A percentile compares a stretch with the other conserved stretches of the same genome.
These are phyloP conservation scores for Saccharomyces hybrid DNA, from an alignment of 1,139 yeast species.

Conservation along the genomic window DNA sequence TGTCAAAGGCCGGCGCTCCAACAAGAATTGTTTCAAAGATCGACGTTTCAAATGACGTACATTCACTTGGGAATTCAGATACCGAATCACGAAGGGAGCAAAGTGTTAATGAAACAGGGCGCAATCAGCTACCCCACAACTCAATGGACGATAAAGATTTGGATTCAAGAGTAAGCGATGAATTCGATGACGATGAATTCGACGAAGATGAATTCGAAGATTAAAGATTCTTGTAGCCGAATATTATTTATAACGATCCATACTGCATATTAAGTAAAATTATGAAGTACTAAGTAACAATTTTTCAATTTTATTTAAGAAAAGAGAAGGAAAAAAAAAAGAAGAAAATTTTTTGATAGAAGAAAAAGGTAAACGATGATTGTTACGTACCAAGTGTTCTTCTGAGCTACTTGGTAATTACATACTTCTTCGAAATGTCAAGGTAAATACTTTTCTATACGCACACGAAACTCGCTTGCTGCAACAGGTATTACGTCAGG, in stretches of 20 bases:
- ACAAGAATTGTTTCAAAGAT: constrained; percentile 21
- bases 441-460: constrained; percentile 1
- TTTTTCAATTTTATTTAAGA: not conserved
- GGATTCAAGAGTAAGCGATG: constrained; percentile 13
- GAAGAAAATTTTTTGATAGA: not conserved
- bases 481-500: constrained; percentile 1
- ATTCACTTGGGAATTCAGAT: constrained; percentile 5
- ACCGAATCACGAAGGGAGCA: constrained; percentile 1
- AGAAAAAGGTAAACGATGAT: not conserved
- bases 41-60: constrained; percentile 21
- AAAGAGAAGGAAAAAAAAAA: not conserved
- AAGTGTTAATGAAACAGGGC: constrained; percentile 6
- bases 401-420: not conserved
- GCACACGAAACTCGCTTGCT: not conserved
- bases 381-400: not conserved
- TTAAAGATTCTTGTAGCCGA: constrained; percentile 2
- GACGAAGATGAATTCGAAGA: constrained; percentile 26
- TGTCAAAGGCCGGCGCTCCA: constrained; percentile 12
- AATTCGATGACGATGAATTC: constrained; percentile 20
- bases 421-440: not conserved
- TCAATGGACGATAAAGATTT: constrained; percentile 12
- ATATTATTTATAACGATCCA: not conserved
- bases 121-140: constrained; percentile 25
- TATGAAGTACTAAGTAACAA: constrained; percentile 1
- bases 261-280: not conserved